These are phyloP conservation scores for Pythium brassicae DNA, from an alignment of 352 stramenopile genomes.

Conservation along the genomic window DNA sequence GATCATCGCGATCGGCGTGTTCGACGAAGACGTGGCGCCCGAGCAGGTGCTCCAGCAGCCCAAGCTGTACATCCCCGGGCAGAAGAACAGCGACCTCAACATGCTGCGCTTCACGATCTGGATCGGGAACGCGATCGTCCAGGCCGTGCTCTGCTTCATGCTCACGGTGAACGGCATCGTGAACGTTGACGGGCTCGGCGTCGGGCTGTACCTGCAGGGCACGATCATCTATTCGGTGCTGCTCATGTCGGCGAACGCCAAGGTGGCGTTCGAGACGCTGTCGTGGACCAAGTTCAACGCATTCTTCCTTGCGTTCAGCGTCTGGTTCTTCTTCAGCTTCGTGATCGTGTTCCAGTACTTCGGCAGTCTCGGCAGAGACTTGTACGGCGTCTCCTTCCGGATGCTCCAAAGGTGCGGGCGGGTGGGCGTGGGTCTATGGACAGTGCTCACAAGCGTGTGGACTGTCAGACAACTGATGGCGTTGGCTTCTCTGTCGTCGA, in stretches of 20 bases:
- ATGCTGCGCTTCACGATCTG: constrained; percentile 52
- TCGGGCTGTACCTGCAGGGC: constrained; percentile 55
- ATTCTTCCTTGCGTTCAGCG: constrained; percentile 46
- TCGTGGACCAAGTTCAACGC: constrained; percentile 75
- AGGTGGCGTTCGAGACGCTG: constrained; percentile 73
- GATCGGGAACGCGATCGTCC: constrained; percentile 62
- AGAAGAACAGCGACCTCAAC: constrained; percentile 66
- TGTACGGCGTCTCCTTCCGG: constrained; percentile 46
- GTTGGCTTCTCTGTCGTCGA: no score
- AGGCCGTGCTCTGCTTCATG: constrained; percentile 65
- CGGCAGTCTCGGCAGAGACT: constrained; percentile 40
- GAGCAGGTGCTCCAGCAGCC: constrained; percentile 61
- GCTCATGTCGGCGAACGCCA: constrained; percentile 72
- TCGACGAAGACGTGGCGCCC: constrained; percentile 70
- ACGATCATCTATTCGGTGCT: constrained; percentile 66
- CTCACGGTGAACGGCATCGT: constrained; percentile 37
- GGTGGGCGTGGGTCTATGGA: constrained; percentile 2
- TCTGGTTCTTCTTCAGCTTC: constrained; percentile 63
- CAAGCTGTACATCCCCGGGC: constrained; percentile 49
- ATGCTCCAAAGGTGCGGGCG: constrained; percentile 55
- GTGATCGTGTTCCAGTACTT: constrained; percentile 55
- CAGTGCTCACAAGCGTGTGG: neutral
- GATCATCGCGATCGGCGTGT: constrained; percentile 85
- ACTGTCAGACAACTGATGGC: neutral
- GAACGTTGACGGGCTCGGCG: constrained; percentile 30